Evolutionary conservation across 2,329 filamentous ascomycete genomes (phyloP), one percentile per base, ranked within the genome.

Genomic region (Rhexocercosporidium sp.): DNA sequence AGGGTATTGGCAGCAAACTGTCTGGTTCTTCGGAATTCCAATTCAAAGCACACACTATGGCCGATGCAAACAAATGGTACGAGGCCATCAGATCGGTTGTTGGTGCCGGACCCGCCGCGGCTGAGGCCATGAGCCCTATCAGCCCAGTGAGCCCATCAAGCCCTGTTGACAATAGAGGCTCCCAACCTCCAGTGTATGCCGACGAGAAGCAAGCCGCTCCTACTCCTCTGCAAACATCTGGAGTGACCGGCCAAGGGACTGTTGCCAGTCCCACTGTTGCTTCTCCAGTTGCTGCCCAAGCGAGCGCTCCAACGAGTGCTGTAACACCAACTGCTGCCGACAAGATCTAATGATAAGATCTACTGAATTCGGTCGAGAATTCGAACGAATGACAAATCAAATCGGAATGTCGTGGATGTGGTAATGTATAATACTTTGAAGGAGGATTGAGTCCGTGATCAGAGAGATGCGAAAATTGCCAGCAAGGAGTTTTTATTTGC

Each of bases 61-160:
- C 86, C 31, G 93, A 97, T 71, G 94, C 95, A 0, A 84, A 91
- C 79, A 92, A 93, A 79, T 98, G 95, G 95, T 94, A 89, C 80
- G 86, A 90, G 39, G 82, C 93, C 71, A 91, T 97, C 60, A 67
- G 68, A 60, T 68, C 70, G 16, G 72, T 69, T 6, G 73, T 69
- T 25, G 72, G 72, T 14, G 56, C 69, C 11, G 69, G 63, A 8
- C 71, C 73, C 7, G 61, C 73, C 7, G 61, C 65, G 8, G 49
- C 59, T 8, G 65, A 64, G 49, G 39, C 59, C 25, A 44, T 59
- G n/a, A 75, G 73, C 34, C 69, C 67, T 3, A 56, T 56, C 22
- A 63, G 37, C 25, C 72, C 74, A 18, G 62, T 65, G 0, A 73
- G 69, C 37, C 75, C 75, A n/a, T 39, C 69, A n/a, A 70, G 69